These are phyloP conservation scores for Penicillium waksmanii DNA, from an alignment of 495 filamentous ascomycete species.

Conservation along the genomic window DNA sequence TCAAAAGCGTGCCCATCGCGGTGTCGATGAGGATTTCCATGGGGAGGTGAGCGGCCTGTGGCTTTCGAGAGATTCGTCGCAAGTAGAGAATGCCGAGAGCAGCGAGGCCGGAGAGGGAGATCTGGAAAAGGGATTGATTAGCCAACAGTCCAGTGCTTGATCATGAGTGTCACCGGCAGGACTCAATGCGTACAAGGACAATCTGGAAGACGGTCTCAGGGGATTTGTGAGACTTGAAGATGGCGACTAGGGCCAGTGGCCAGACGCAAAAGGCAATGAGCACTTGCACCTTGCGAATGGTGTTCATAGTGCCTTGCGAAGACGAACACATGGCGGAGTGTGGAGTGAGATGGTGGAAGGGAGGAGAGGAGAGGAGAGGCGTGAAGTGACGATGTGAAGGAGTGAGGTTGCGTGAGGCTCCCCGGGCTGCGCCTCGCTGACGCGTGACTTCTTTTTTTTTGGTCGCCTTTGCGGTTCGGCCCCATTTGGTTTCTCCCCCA, in stretches of 20 bases:
- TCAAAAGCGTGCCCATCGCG: not conserved
- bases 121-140: constrained; percentile 1
- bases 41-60: not conserved
- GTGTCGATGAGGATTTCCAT: constrained; percentile 9
- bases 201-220: constrained; percentile 10
- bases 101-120: constrained; percentile 1
- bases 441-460: not conserved
- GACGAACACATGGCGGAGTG: constrained; percentile 2
- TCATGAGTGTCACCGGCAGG: not conserved
- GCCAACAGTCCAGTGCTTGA: not conserved
- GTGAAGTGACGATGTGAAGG: no score
- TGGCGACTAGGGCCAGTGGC: constrained; percentile 10
- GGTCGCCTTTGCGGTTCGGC: not conserved
- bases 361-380: not conserved
- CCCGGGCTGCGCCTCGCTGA: constrained; percentile 1
- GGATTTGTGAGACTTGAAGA: constrained; percentile 7
- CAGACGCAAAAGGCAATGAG: constrained; percentile 7
- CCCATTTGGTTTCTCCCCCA: not conserved
- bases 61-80: constrained; percentile 1
- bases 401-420: not conserved
- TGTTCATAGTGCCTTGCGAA: not conserved
- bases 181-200: not conserved
- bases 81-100: constrained; percentile 4
- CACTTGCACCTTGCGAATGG: constrained; percentile 10
- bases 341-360: not conserved